These are phyloP conservation scores for Pascua guehoae DNA, from an alignment of 1,284 basidiomycete genomes.

Conservation along the genomic window DNA sequence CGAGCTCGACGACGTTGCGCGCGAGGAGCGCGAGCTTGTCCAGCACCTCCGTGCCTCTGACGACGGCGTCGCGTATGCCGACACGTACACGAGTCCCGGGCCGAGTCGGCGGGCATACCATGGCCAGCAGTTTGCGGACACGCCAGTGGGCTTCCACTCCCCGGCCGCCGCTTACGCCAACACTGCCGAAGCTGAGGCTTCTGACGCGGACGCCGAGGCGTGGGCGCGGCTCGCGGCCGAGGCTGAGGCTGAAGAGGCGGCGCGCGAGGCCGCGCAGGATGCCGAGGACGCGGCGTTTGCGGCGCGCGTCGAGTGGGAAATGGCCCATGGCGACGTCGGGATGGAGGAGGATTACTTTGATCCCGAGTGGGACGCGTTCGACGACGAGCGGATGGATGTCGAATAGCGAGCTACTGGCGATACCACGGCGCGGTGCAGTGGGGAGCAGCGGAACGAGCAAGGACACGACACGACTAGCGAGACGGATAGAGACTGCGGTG, in stretches of 20 bases:
- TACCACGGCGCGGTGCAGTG: background rate
- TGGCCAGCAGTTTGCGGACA: too few species aligned
- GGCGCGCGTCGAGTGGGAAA: slow-evolving; percentile 5
- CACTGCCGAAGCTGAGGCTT: too few species aligned
- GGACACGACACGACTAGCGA: too few species aligned
- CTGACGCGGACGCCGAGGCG: slow-evolving; percentile 24
- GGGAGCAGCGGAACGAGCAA: background rate
- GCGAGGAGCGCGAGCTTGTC: slow-evolving; percentile 17
- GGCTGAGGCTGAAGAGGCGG: slow-evolving; percentile 18
- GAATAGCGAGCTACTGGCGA: background rate
- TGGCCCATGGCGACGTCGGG: slow-evolving; percentile 7
- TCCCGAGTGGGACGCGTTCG: background rate
- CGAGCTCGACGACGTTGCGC: slow-evolving; percentile 19
- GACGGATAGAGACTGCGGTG: too few species aligned
- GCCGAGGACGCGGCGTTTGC: slow-evolving; percentile 21
- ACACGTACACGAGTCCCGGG: background rate
- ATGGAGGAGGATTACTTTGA: background rate
- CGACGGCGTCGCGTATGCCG: background rate
- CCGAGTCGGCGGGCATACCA: too few species aligned
- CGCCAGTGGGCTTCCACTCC: too few species aligned
- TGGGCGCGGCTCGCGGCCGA: slow-evolving; percentile 35
- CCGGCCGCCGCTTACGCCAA: too few species aligned
- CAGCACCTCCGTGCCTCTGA: slow-evolving; percentile 5
- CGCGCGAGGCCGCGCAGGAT: slow-evolving; percentile 19
- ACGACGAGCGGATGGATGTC: background rate